Conservation (phyloP, 306 rosid species). For the Hylodesmum podocarpum region DNA sequence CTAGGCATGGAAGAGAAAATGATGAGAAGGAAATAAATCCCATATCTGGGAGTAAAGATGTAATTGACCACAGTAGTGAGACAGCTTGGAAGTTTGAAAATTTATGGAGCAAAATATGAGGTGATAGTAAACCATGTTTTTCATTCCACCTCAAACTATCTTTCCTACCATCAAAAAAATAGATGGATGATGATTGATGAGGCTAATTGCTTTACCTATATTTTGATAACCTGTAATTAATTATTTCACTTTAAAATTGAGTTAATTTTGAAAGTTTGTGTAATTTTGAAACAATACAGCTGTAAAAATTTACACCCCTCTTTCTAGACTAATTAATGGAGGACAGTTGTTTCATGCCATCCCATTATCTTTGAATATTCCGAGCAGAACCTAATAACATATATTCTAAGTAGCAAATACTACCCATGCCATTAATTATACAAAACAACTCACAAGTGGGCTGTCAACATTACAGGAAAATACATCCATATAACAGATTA, state of each 20-base stretch:
- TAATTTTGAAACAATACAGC: not conserved
- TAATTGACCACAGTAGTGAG: not conserved
- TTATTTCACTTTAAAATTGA: not conserved
- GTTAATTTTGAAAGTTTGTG: not conserved
- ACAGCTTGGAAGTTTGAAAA: not conserved
- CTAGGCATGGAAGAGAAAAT: not conserved
- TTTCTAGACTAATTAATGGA: not conserved
- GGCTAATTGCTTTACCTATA: not conserved
- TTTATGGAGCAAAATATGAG: not conserved
- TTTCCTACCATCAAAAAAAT: not conserved
- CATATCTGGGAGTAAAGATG: not conserved
- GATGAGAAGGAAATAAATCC: not conserved
- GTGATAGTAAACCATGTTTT: not conserved
- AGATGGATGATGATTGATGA: no score
- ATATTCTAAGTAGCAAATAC: not conserved
- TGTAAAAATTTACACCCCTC: not conserved
- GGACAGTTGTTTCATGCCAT: not conserved
- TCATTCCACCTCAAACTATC: not conserved
- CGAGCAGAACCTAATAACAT: not conserved
- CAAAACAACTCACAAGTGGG: not conserved
- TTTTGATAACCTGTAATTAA: not conserved
- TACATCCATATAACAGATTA: constrained; percentile 4
- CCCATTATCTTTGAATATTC: not conserved
- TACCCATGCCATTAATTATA: not conserved
- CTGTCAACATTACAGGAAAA: not conserved